phyloP scores from a whole-genome alignment of 495 filamentous ascomycete species.

The Chaetomium fimeti region DNA sequence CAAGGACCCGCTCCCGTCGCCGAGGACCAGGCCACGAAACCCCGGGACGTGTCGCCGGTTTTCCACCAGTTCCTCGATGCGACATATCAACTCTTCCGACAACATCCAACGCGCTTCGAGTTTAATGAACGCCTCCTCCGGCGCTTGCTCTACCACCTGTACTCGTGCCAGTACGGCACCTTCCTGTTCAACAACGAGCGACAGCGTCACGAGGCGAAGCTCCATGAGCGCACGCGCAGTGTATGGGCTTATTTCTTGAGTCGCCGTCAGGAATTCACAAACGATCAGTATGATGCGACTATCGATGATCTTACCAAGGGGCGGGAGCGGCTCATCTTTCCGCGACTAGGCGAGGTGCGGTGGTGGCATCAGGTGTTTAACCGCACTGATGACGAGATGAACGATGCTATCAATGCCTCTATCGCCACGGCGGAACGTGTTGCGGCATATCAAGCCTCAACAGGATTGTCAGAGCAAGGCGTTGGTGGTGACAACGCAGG shows the following conservation, averaged over 20 bases:
- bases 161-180: conserved; percentile 95
- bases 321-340: conserved; percentile 81
- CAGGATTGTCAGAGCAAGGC: conserved; percentile 25
- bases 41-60: conserved; percentile 88
- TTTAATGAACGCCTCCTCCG: conserved; percentile 95
- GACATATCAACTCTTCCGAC: conserved; percentile 84
- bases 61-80: conserved; percentile 99
- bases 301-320: conserved; percentile 76
- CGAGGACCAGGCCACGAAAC: conserved; percentile 50
- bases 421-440: conserved; percentile 37
- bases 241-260: conserved; percentile 96
- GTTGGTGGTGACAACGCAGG: conserved; percentile 19
- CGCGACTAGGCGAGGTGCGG: conserved; percentile 60
- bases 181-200: conserved; percentile 96
- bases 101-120: conserved; percentile 89
- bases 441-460: conserved; percentile 27
- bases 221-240: conserved; percentile 71
- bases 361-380: conserved; percentile 95
- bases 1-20: conserved; percentile 27
- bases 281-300: conserved; percentile 70
- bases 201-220: conserved; percentile 71
- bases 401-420: conserved; percentile 57
- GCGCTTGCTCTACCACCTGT: conserved; percentile 87
- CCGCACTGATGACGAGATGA: conserved; percentile 88
- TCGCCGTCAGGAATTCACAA: conserved; percentile 73